A percentile compares a stretch with the other conserved stretches of the same genome.
Evolutionary conservation across 1,284 basidiomycete species (phyloP).

Genomic region (Leucoagaricus sp.): DNA sequence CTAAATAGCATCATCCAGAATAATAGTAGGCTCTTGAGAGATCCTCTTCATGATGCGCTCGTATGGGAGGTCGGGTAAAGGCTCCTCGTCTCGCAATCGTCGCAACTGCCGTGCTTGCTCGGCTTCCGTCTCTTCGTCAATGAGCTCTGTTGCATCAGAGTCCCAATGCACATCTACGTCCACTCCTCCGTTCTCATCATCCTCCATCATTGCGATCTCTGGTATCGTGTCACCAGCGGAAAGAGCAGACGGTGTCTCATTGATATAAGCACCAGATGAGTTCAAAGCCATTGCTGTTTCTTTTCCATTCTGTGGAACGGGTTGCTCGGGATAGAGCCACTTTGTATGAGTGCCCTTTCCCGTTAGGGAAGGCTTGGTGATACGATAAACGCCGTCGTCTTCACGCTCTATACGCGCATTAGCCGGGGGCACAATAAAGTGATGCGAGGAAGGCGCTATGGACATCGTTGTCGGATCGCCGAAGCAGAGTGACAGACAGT

Average conservation of each 20-base stretch:
- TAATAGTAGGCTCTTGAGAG: constrained; percentile 3
- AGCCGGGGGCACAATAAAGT: neutral
- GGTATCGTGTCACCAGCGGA: neutral
- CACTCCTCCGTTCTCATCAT: neutral
- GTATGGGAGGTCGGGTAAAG: constrained; percentile 8
- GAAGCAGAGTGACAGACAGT: too few relatives aligned
- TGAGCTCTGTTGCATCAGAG: constrained; percentile 4
- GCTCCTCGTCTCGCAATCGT: neutral
- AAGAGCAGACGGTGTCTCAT: neutral
- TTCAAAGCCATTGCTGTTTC: too few relatives aligned
- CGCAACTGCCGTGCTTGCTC: neutral
- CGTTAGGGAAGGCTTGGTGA: constrained; percentile 5
- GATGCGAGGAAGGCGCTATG: neutral
- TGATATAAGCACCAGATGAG: neutral
- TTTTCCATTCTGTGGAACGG: too few relatives aligned
- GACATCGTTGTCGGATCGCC: too few relatives aligned
- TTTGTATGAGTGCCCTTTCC: constrained; percentile 14
- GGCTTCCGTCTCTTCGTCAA: neutral
- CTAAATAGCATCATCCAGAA: neutral
- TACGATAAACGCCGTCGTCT: neutral
- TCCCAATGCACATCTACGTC: neutral
- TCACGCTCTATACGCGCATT: neutral
- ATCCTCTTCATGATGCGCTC: constrained; percentile 11
- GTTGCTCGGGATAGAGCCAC: constrained; percentile 9
- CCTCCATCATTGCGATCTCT: neutral